Conservation (phyloP, 176 grass and related monocot genomes). For the Elymus sibiricus region DNA sequence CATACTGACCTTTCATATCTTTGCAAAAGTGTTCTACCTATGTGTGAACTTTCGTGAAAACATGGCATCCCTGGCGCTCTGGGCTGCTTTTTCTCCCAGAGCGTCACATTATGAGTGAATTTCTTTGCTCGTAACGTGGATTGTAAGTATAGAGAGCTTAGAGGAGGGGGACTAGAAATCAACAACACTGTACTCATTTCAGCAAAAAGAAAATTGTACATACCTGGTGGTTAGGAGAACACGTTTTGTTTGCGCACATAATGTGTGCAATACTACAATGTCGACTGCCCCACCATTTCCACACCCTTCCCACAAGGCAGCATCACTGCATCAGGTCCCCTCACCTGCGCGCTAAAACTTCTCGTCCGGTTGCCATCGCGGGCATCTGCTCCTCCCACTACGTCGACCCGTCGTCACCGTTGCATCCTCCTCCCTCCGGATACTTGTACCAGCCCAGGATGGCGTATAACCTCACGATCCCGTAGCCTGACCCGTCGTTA, state of each 20-base stretch:
- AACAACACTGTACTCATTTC: background rate
- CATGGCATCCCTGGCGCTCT: no score
- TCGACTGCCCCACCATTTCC: background rate
- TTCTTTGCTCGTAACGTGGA: no score
- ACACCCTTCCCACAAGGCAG: background rate
- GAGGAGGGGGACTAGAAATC: background rate
- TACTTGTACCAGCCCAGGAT: background rate
- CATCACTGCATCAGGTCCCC: background rate
- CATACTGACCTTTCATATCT: no score
- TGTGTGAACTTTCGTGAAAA: no score
- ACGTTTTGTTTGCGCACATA: background rate
- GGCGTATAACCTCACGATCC: background rate
- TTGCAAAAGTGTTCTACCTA: no score
- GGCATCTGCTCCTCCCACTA: background rate
- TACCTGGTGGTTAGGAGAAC: background rate
- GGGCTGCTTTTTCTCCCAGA: no score
- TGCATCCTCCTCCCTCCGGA: conserved; percentile 9
- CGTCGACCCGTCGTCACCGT: conserved; percentile 20
- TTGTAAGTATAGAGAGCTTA: background rate
- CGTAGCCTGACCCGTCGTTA: background rate
- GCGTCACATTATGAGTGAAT: no score
- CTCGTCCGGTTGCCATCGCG: background rate
- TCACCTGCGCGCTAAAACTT: background rate
- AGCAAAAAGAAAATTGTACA: background rate
- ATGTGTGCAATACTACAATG: background rate